Base-by-base conservation (phyloP, 805 yeast species). In the Kurtzmaniella cleridarum region DNA sequence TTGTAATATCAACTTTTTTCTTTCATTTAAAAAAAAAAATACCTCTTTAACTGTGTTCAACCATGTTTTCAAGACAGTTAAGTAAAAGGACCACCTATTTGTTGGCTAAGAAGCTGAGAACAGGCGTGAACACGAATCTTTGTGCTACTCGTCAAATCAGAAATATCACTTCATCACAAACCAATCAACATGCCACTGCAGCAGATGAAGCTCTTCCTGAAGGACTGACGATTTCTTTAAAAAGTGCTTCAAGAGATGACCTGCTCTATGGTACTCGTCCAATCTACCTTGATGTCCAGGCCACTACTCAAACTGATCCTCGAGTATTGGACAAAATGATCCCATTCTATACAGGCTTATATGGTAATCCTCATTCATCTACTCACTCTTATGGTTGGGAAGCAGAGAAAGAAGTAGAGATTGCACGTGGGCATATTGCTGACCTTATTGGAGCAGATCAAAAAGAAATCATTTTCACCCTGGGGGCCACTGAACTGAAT, bases 301-400 rank as follows among this genome's bases (percentile, higher is more conserved):
- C 98, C 24, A 93, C 99, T 0, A 91, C 99, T 0, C 98, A 98
- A 20, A 85, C 93, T 1, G 99, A 93, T 58, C 98, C 98, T 26
- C 74, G 99, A 40, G 99, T 93, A 8, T 65, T 93, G 49, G 96
- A 87, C 57, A 82, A 79, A 49, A 88, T 87, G 95, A 59, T 87
- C 50, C 78, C 76, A 51, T 88, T 82, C 56, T 84, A 78, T 60
- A 91, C 98, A 2, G 98, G 98, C 3, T 71, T 87, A 41, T 93
- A 88, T 59, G 99, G 99, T 45, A 93, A 93, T 60, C 99, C 99
- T 16, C 99, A 93, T 64, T 88, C 96, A 5, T 80, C 93, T 42
- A 93, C 98, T 2, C 99, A 93, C 59, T 77, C 95, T 5, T 93
- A 91, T 59, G 99, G 99, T 27, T 93, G 99, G 99, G 99, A 93